Conservation (phyloP, 2,329 filamentous ascomycete genomes). For the Aureobasidium sp. region DNA sequence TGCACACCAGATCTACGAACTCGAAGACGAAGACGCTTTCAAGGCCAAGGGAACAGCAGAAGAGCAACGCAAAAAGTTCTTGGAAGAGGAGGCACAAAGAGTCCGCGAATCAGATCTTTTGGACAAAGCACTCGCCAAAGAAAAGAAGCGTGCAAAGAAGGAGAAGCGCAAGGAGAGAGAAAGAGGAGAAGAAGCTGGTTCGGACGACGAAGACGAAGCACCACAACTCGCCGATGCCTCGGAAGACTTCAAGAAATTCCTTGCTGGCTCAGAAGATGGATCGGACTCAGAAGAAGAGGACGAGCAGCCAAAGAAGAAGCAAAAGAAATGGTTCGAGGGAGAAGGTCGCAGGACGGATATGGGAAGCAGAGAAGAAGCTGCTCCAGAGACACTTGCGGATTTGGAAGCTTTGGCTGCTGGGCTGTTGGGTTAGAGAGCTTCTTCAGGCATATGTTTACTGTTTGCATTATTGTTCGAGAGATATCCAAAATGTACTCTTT, state of each 20-base stretch:
- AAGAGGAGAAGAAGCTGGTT: slow-evolving; percentile 26
- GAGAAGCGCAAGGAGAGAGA: slow-evolving; percentile 66
- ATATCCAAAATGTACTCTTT: background rate
- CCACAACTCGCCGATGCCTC: background rate
- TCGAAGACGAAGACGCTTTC: slow-evolving; percentile 81
- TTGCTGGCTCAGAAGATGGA: slow-evolving; percentile 28
- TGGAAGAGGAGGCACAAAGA: slow-evolving; percentile 65
- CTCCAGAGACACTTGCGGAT: slow-evolving; percentile 74
- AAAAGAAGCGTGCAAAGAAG: slow-evolving; percentile 70
- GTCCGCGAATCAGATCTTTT: slow-evolving; percentile 69
- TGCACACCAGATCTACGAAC: slow-evolving; percentile 77
- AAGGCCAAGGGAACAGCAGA: slow-evolving; percentile 65
- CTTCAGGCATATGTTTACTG: background rate
- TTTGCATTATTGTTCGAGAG: background rate
- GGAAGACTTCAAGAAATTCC: slow-evolving; percentile 18
- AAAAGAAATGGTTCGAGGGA: slow-evolving; percentile 72
- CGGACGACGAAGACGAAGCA: slow-evolving; percentile 25
- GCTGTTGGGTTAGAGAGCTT: slow-evolving; percentile 41
- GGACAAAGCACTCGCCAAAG: slow-evolving; percentile 74
- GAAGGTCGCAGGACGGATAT: slow-evolving; percentile 44
- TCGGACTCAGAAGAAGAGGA: slow-evolving; percentile 38
- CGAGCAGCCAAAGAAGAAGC: slow-evolving; percentile 52
- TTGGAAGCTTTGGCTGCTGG: slow-evolving; percentile 70
- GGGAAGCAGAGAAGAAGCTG: slow-evolving; percentile 49
- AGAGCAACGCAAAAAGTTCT: slow-evolving; percentile 67